Evolutionary conservation across 176 grass and related monocot species (phyloP), one percentile per base, ranked within the genome.

Genomic region (Eleusine coracana): DNA sequence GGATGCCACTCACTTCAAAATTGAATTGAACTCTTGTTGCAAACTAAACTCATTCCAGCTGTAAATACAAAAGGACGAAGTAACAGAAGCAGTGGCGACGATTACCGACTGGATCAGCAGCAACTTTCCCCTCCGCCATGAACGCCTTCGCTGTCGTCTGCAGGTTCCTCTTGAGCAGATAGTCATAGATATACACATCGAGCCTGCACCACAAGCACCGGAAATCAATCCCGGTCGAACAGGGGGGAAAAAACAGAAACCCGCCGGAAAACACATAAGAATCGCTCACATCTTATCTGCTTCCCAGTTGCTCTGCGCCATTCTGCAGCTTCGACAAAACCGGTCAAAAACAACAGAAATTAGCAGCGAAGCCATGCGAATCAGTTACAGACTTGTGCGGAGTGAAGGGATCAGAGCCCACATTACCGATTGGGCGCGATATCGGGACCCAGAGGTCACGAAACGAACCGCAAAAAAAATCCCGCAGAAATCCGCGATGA

Each of bases 261-360:
- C 36, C 79, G 68, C 23, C 1, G 15, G 39, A 77, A 1, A 37
- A 49, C 65, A 36, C 62, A 70, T 71, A 18, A 27, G 63, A 51
- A 45, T 28, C 17, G 40, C 90, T 91, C 73, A 97, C 95, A 97
- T 97, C 88, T 97, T 94, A 94, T 97, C 95, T 37, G 95, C 95
- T 82, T 97, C 95, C 95, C 95, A 97, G 66, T 97, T 94, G 86
- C 91, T 97, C 86, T 94, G 95, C 80, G 95, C 95, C 95, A 97
- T 97, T 40, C 77, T 91, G 76, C 54, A 78, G 34, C 70, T 39
- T 44, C n/a, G 18, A 6, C 34, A 70, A 75, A 76, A 86, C n/a
- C 17, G 1, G 20, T 16, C 27, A 77, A 52, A 73, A 72, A 34
- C 25, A 48, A 31, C 12, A 44, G 52, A 76, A 80, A 91, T 91